phyloP scores from a whole-genome alignment of 2,329 filamentous ascomycete genomes.

The Pseudocercospora vitis region DNA sequence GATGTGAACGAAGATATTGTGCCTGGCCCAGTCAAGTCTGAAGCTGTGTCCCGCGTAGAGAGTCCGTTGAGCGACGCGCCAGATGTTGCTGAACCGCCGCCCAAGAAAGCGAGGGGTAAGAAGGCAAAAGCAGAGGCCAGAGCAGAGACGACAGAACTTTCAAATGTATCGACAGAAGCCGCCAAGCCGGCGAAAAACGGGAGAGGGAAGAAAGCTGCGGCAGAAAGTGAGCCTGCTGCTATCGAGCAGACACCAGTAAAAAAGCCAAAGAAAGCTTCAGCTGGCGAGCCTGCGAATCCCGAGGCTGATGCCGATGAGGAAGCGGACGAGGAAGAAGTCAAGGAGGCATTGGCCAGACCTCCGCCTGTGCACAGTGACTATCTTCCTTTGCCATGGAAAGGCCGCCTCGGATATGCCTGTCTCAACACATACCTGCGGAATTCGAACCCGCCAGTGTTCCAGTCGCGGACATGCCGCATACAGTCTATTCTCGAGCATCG shows the following conservation, averaged over 20 bases:
- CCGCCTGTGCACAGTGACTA: conserved; percentile 80
- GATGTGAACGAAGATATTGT: conserved; percentile 36
- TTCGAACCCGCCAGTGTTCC: conserved; percentile 81
- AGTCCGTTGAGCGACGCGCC: conserved; percentile 40
- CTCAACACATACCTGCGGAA: conserved; percentile 87
- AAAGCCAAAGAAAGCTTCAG: conserved; percentile 29
- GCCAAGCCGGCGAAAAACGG: conserved; percentile 21
- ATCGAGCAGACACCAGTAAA: conserved; percentile 22
- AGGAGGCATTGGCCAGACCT: conserved; percentile 60
- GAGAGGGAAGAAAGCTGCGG: conserved; percentile 20
- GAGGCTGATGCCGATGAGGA: conserved; percentile 56
- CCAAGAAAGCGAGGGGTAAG: conserved; percentile 23
- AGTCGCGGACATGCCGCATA: conserved; percentile 87
- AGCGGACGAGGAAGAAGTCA: conserved; percentile 58
- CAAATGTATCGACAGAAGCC: conserved; percentile 18
- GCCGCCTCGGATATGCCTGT: conserved; percentile 86
- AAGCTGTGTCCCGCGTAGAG: conserved; percentile 27
- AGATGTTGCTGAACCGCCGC: conserved; percentile 34
- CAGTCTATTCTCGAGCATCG: conserved; percentile 86
- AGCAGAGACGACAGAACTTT: conserved; percentile 11
- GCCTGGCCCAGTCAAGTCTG: conserved; percentile 30
- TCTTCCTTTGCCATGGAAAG: conserved; percentile 86
- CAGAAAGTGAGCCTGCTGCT: conserved; percentile 16
- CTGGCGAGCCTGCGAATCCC: conserved; percentile 44
- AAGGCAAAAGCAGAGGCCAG: conserved; percentile 18